phyloP scores from a whole-genome alignment of 805 yeast genomes.

The Saccharomycopsis amapae region DNA sequence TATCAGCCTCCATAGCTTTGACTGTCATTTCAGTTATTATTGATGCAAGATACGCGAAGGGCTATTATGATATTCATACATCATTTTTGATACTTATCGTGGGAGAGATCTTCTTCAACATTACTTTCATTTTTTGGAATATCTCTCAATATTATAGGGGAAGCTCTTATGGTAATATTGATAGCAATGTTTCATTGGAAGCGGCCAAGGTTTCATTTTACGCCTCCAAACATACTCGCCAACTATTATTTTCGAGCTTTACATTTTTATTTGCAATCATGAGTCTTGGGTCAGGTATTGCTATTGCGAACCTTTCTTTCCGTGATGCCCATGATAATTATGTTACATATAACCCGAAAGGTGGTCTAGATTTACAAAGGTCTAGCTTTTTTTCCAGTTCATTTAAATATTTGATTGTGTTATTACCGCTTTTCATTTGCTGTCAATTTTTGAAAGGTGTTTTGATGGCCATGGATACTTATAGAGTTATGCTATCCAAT shows the following conservation, averaged over 20 bases:
- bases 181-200: background rate
- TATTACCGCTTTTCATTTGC: background rate
- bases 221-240: slow-evolving; percentile 1
- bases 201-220: background rate
- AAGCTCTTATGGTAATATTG: no score
- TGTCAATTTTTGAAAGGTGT: slow-evolving; percentile 4
- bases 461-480: background rate
- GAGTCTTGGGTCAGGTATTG: slow-evolving; percentile 1
- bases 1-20: background rate
- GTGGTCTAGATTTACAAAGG: background rate
- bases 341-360: no score
- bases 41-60: background rate
- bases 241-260: background rate
- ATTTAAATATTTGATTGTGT: background rate
- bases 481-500: background rate
- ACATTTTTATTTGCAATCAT: background rate
- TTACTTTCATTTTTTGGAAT: background rate
- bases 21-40: background rate
- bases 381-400: background rate
- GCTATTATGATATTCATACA: background rate
- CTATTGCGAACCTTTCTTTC: background rate
- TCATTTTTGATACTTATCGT: background rate
- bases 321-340: background rate
- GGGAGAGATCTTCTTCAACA: slow-evolving; percentile 1
- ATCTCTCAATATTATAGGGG: background rate